Percentiles rank a stretch among this genome's conserved stretches.
Conservation (phyloP, 1,284 basidiomycete genomes). For the Schizophyllum commune region DNA sequence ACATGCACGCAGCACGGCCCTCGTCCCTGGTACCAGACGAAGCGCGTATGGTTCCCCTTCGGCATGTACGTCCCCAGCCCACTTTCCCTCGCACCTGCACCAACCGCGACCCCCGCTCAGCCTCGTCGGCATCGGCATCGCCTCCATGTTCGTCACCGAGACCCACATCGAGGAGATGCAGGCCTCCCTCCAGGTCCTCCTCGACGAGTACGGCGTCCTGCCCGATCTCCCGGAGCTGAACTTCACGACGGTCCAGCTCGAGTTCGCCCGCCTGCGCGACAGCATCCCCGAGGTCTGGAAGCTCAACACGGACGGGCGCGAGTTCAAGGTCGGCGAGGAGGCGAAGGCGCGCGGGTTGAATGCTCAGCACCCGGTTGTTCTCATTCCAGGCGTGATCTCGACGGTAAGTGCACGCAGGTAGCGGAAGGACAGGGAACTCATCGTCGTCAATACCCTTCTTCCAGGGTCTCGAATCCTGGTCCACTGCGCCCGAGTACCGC, state of each 20-base stretch:
- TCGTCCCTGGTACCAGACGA: neutral
- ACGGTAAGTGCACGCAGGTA: conserved; percentile 56
- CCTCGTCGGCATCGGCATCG: neutral
- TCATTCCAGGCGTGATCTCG: conserved; percentile 76
- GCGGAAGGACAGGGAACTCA: too few relatives aligned
- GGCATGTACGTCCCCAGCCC: neutral
- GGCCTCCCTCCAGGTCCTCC: conserved; percentile 39
- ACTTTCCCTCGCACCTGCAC: neutral
- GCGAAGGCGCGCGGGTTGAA: conserved; percentile 60
- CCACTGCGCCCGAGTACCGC: conserved; percentile 70
- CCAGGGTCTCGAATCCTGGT: conserved; percentile 86
- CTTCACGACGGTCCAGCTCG: conserved; percentile 38
- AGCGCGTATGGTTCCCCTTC: neutral
- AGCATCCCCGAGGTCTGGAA: conserved; percentile 73
- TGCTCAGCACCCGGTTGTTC: conserved; percentile 73
- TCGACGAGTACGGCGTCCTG: conserved; percentile 53
- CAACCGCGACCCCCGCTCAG: neutral
- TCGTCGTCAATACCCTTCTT: too few relatives aligned
- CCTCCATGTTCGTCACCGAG: neutral
- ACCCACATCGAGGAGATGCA: conserved; percentile 51
- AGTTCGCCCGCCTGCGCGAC: conserved; percentile 59
- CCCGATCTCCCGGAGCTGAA: neutral
- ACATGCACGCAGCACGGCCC: neutral
- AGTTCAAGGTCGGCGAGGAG: conserved; percentile 77
- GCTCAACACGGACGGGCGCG: conserved; percentile 73